Evolutionary conservation across 192 early-diverging fungal species (phyloP), one percentile per base, ranked within the genome.

Genomic region (Pilobolus umbonatus): DNA sequence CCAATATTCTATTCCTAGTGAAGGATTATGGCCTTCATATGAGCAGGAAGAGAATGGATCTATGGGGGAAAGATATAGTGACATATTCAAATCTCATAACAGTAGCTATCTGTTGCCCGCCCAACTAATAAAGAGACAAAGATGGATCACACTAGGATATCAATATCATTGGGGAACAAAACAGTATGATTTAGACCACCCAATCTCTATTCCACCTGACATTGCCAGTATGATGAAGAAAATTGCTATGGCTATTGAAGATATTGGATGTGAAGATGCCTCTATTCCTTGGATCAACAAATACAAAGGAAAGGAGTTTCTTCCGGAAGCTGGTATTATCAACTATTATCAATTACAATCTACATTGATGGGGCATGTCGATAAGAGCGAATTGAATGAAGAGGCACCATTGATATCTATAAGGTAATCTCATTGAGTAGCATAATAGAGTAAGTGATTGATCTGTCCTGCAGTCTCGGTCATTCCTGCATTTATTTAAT

Each of bases 281-380:
- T 26, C 6, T 28, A 26, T 48, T 10, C 24, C 24, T 50, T 60
- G 50, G 44, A 29, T 73, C 3, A 90, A 88, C 49, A 67, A 65
- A 1, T 93, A 88, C 60, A 32, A 73, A n/a, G 76, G 74, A 12
- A 52, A 72, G 1, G 45, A 76, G 26, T 95, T 80, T 68, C 71
- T 66, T 31, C 75, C 89, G 39, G 88, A 98, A 66, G 95, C 93
- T 4, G 95, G 94, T 4, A 90, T 98, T 2, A 68, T 98, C 45
- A 98, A 98, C 68, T 95, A 88, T 64, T 96, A 98, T 63, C 83
- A 88, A 34, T 68, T 80, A 39, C 75, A 81, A 26, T 86, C 93
- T 57, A 72, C 86, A 15, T 72, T 98, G 63, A 94, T 88, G 71
- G 93, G 84, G 12, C 95, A 98, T 69, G 92, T 95, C 34, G 95